Conservation (phyloP, 306 rosid species). For the Ceratonia siliqua region DNA sequence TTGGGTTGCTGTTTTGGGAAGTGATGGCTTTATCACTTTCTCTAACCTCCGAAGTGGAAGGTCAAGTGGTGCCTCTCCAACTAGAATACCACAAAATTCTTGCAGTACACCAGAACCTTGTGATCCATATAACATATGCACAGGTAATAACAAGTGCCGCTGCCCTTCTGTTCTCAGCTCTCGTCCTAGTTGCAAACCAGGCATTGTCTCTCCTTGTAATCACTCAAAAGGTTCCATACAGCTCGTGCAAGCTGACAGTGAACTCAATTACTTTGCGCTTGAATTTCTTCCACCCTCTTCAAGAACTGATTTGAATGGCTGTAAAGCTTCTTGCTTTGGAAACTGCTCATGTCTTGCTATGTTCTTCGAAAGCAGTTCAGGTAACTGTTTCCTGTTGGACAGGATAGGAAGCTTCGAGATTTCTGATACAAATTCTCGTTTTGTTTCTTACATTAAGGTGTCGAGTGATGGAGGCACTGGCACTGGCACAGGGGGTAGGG, state of each 20-base stretch:
- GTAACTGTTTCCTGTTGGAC: conserved; percentile 69
- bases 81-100: conserved; percentile 55
- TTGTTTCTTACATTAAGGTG: conserved; percentile 73
- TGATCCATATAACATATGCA: conserved; percentile 64
- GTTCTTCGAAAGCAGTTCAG: conserved; percentile 76
- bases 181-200: conserved; percentile 56
- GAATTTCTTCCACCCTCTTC: conserved; percentile 59
- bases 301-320: conserved; percentile 57
- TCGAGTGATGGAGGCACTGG: conserved; percentile 38
- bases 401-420: conserved; percentile 74
- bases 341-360: conserved; percentile 80
- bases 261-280: conserved; percentile 69
- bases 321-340: conserved; percentile 60
- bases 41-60: conserved; percentile 46
- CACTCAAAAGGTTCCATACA: conserved; percentile 25
- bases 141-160: conserved; percentile 48
- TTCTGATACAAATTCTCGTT: conserved; percentile 47
- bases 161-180: conserved; percentile 78
- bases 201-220: conserved; percentile 62
- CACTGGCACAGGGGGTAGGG: conserved; percentile 32
- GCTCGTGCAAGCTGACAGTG: conserved; percentile 56
- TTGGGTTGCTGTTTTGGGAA: conserved; percentile 78
- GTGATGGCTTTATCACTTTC: conserved; percentile 73
- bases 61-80: conserved; percentile 41
- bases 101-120: conserved; percentile 82